Conservation (phyloP, 2,329 filamentous ascomycete genomes). For the Metarhizium robertsii region DNA sequence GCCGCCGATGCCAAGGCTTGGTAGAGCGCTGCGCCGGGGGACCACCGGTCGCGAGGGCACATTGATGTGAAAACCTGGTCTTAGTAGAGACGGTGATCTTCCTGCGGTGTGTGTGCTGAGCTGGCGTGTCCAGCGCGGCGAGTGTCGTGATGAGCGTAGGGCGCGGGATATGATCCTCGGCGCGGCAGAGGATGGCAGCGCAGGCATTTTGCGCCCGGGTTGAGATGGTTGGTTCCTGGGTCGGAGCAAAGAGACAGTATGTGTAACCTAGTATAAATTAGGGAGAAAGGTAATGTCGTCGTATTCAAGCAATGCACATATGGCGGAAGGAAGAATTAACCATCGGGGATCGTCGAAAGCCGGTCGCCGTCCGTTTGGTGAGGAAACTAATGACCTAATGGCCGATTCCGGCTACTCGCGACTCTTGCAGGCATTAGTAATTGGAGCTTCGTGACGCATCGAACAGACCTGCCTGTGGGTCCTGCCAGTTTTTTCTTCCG, state of each 20-base stretch:
- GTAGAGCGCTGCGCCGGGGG: constrained; percentile 6
- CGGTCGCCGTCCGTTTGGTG: background rate
- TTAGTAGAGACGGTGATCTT: background rate
- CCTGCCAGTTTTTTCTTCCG: no score
- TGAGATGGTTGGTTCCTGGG: background rate
- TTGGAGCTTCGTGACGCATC: constrained; percentile 1
- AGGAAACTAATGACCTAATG: background rate
- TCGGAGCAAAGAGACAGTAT: background rate
- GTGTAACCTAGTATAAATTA: no score
- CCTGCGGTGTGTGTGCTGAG: constrained; percentile 16
- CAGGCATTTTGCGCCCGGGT: constrained; percentile 13
- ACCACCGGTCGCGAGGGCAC: constrained; percentile 7
- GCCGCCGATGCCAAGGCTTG: constrained; percentile 15
- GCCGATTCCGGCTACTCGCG: background rate
- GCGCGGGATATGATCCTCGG: constrained; percentile 15
- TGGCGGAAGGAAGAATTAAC: background rate
- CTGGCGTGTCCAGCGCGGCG: constrained; percentile 18
- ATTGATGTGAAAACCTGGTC: background rate
- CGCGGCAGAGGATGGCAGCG: constrained; percentile 10
- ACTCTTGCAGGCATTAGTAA: constrained; percentile 4
- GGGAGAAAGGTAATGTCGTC: no score
- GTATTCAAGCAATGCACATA: no score
- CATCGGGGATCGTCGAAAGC: constrained; percentile 2
- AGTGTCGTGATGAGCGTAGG: constrained; percentile 15
- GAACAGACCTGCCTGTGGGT: background rate